phyloP scores from a whole-genome alignment of 192 early-diverging fungal genomes.

The Kickxella alabastrina region DNA sequence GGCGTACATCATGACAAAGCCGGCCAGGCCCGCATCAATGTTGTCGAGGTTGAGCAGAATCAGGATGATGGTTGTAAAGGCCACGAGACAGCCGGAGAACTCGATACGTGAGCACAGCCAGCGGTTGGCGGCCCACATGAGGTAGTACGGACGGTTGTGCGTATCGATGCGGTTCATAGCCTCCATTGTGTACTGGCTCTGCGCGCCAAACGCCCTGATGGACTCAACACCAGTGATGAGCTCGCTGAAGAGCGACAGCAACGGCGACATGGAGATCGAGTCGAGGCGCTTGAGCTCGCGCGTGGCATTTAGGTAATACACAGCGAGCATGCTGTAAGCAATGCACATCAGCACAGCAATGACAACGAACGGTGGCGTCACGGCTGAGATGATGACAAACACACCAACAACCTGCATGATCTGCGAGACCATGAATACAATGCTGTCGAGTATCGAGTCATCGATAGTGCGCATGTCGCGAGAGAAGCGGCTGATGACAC shows the following conservation, averaged over 20 bases:
- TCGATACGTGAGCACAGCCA: constrained; percentile 89
- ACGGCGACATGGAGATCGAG: constrained; percentile 68
- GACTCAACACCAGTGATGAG: constrained; percentile 71
- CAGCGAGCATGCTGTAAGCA: constrained; percentile 64
- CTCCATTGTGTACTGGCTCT: constrained; percentile 68
- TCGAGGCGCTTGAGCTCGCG: constrained; percentile 90
- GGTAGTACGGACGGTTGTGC: constrained; percentile 83
- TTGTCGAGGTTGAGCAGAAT: constrained; percentile 55
- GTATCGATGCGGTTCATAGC: constrained; percentile 63
- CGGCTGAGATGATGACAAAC: constrained; percentile 58
- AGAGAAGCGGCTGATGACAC: constrained; percentile 85
- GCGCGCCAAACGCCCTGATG: constrained; percentile 81
- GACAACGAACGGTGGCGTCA: constrained; percentile 74
- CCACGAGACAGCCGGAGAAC: constrained; percentile 70
- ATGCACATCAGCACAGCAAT: constrained; percentile 57
- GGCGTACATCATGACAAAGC: constrained; percentile 80
- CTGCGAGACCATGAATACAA: constrained; percentile 54
- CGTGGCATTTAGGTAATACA: constrained; percentile 71
- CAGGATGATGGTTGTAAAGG: constrained; percentile 65
- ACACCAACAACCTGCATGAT: constrained; percentile 56
- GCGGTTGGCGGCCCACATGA: constrained; percentile 86
- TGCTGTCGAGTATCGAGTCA: constrained; percentile 54
- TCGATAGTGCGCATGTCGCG: constrained; percentile 85
- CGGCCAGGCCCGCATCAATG: constrained; percentile 84
- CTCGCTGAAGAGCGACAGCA: constrained; percentile 81